A percentile compares a stretch with the other conserved stretches of the same genome.
Evolutionary conservation across 192 early-diverging fungal genomes (phyloP).

Genomic region (Linnemannia exigua): DNA sequence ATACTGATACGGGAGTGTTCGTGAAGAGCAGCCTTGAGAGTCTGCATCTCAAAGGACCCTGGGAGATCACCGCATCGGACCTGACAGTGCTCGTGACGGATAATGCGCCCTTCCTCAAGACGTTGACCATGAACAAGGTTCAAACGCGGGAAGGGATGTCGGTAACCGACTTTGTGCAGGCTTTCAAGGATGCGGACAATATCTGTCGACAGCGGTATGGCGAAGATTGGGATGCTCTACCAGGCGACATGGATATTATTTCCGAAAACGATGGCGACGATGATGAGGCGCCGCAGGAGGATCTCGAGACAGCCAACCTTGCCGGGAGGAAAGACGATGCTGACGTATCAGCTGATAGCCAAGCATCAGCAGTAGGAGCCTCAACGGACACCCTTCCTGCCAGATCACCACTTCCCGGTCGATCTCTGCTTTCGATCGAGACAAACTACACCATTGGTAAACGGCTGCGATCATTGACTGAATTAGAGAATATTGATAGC

Average conservation of each 20-base stretch:
- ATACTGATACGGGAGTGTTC: background rate
- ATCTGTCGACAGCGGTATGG: background rate
- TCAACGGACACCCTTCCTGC: background rate
- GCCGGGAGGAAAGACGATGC: too few relatives aligned
- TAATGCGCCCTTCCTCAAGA: slow-evolving; percentile 4
- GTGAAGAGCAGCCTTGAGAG: background rate
- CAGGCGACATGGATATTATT: background rate
- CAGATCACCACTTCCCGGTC: background rate
- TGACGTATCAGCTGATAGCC: background rate
- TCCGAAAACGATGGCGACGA: background rate
- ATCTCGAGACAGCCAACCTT: too few relatives aligned
- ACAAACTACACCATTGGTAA: background rate
- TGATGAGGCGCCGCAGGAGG: too few relatives aligned
- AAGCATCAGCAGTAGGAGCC: background rate
- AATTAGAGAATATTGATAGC: background rate
- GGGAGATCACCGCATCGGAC: slow-evolving; percentile 1
- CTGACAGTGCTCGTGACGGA: background rate
- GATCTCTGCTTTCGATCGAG: background rate
- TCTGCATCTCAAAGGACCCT: slow-evolving; percentile 4
- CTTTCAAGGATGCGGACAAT: background rate
- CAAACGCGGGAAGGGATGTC: background rate
- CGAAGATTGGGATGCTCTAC: background rate
- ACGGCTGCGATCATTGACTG: background rate
- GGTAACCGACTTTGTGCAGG: background rate
- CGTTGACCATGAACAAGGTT: background rate